A percentile compares a stretch with the other conserved stretches of the same genome.
Evolutionary conservation across 441 rosid genomes (phyloP).

Genomic region (Bruguiera hainesii): DNA sequence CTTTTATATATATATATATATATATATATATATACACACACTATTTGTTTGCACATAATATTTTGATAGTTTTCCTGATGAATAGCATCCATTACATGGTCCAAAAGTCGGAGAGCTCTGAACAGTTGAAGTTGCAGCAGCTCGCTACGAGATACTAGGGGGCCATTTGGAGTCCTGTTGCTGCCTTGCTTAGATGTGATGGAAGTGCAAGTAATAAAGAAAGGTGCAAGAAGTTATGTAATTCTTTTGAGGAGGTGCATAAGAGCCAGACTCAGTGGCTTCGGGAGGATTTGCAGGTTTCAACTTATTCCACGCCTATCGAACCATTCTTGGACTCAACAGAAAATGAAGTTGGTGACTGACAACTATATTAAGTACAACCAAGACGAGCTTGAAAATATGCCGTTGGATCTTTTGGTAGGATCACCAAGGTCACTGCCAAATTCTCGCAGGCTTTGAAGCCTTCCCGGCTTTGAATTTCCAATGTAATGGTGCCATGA

Average conservation of each 20-base stretch:
- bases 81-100: constrained; percentile 80
- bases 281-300: constrained; percentile 69
- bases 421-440: constrained; percentile 46
- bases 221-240: constrained; percentile 48
- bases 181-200: constrained; percentile 48
- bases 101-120: constrained; percentile 61
- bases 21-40: too few relatives aligned
- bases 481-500: background rate
- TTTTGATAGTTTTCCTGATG: constrained; percentile 36
- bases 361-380: constrained; percentile 58
- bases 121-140: constrained; percentile 49
- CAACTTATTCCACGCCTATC: constrained; percentile 66
- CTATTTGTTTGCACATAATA: too few relatives aligned
- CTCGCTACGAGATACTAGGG: constrained; percentile 59
- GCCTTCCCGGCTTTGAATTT: constrained; percentile 6
- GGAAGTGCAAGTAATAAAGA: constrained; percentile 39
- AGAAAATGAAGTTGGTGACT: constrained; percentile 35
- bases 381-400: constrained; percentile 49
- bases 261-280: constrained; percentile 67
- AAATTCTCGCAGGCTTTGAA: constrained; percentile 47
- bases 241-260: constrained; percentile 62
- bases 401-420: constrained; percentile 63
- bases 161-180: constrained; percentile 60
- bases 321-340: constrained; percentile 51
- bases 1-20: too few relatives aligned